A percentile compares a stretch with the other conserved stretches of the same genome.
phyloP scores from a whole-genome alignment of 176 grass and related monocot species.

The Olyra latifolia region DNA sequence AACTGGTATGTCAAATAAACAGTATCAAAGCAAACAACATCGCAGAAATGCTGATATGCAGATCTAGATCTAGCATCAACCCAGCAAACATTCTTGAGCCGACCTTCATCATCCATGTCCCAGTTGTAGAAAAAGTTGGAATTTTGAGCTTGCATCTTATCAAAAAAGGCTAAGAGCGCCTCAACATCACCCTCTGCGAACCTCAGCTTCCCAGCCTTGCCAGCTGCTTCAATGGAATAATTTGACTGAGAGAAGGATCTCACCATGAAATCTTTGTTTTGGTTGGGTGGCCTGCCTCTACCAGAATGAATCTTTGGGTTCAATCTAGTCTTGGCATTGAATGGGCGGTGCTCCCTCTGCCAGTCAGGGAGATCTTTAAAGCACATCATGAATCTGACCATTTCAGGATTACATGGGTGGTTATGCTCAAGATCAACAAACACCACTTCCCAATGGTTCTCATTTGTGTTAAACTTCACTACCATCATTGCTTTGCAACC shows the following conservation, averaged over 20 bases:
- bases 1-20: conserved; percentile 75
- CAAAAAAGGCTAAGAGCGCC: conserved; percentile 71
- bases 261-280: conserved; percentile 73
- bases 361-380: conserved; percentile 71
- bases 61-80: conserved; percentile 78
- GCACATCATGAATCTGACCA: conserved; percentile 95
- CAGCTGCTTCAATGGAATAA: conserved; percentile 56
- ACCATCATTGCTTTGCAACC: conserved; percentile 92
- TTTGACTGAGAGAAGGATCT: conserved; percentile 57
- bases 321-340: conserved; percentile 74
- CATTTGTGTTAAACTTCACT: conserved; percentile 61
- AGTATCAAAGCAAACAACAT: conserved; percentile 83
- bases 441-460: conserved; percentile 80
- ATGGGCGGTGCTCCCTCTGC: conserved; percentile 71
- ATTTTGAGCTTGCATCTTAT: conserved; percentile 80
- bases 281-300: conserved; percentile 73
- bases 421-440: conserved; percentile 86
- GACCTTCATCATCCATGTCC: conserved; percentile 86
- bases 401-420: conserved; percentile 86
- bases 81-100: conserved; percentile 89
- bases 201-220: conserved; percentile 56
- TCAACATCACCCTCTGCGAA: conserved; percentile 79
- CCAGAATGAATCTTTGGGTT: conserved; percentile 76
- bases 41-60: conserved; percentile 73
- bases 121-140: conserved; percentile 77